Percentiles rank a stretch among this genome's conserved stretches.
These are phyloP conservation scores for Hibiscus syriacus DNA, from an alignment of 345 rosid species.

Conservation along the genomic window DNA sequence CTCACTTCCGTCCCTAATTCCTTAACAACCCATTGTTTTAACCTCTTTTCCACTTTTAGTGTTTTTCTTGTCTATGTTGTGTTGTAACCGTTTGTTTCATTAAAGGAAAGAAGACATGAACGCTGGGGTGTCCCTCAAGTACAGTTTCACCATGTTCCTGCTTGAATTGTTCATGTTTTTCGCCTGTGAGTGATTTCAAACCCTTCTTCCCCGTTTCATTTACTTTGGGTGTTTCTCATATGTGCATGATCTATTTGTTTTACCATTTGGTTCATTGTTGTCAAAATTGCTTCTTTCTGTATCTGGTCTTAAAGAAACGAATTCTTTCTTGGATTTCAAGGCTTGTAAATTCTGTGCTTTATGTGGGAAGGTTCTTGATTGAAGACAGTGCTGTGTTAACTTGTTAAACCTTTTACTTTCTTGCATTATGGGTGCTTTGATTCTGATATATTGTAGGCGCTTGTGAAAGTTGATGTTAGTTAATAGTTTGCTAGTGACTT, in stretches of 20 bases:
- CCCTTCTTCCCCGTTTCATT: constrained; percentile 7
- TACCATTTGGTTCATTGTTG: constrained; percentile 17
- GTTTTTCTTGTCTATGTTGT: not conserved
- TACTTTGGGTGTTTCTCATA: constrained; percentile 20
- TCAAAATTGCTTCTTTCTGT: constrained; percentile 5
- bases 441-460: not conserved
- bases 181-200: constrained; percentile 25
- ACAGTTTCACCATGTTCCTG: constrained; percentile 19
- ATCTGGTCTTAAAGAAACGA: constrained; percentile 2
- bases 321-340: constrained; percentile 6
- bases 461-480: not conserved
- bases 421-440: not conserved
- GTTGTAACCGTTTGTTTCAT: not conserved
- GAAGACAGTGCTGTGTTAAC: not conserved
- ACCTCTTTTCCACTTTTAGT: not conserved
- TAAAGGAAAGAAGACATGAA: constrained; percentile 21
- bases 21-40: not conserved
- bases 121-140: constrained; percentile 28
- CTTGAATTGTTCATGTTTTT: constrained; percentile 24
- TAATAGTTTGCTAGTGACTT: not conserved
- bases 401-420: not conserved
- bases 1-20: constrained; percentile 1
- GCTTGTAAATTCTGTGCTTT: constrained; percentile 11
- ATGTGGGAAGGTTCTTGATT: not conserved
- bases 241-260: constrained; percentile 25